Conservation (phyloP, 73 alveolate species). For the Stentor roeselii region DNA sequence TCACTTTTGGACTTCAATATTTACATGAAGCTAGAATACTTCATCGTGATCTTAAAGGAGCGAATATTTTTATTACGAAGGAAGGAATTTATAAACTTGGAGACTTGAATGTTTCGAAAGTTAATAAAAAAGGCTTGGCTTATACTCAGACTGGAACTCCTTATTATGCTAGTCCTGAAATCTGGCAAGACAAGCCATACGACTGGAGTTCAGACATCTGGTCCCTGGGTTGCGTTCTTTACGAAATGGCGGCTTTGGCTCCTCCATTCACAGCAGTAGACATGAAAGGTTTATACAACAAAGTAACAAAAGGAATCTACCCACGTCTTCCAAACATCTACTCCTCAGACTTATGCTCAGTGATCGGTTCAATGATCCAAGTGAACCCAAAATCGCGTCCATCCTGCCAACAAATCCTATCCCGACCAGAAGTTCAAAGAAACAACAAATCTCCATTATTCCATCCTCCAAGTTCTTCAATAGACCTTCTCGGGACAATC, state of each 20-base stretch:
- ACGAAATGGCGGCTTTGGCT: constrained; percentile 73
- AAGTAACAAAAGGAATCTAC: constrained; percentile 68
- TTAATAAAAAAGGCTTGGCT: constrained; percentile 33
- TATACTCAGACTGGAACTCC: constrained; percentile 50
- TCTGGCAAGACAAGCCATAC: constrained; percentile 36
- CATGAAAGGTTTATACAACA: constrained; percentile 82
- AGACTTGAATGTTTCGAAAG: constrained; percentile 63
- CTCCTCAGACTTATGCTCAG: constrained; percentile 59
- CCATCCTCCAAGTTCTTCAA: too few species aligned
- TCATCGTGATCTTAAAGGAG: constrained; percentile 76
- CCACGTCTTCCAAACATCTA: constrained; percentile 66
- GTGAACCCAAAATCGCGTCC: constrained; percentile 79
- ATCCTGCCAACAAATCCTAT: constrained; percentile 43
- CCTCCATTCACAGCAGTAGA: constrained; percentile 63
- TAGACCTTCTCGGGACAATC: not conserved
- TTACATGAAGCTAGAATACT: constrained; percentile 71
- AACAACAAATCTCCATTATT: not conserved
- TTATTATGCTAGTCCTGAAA: constrained; percentile 48
- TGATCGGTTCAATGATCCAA: constrained; percentile 64
- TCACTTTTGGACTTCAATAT: constrained; percentile 73
- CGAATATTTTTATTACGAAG: constrained; percentile 48
- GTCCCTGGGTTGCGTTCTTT: constrained; percentile 45
- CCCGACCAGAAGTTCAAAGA: not conserved
- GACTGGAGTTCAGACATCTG: constrained; percentile 30
- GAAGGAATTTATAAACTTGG: constrained; percentile 53